These are phyloP conservation scores for Datisca glomerata DNA, from an alignment of 306 rosid species.

Conservation along the genomic window DNA sequence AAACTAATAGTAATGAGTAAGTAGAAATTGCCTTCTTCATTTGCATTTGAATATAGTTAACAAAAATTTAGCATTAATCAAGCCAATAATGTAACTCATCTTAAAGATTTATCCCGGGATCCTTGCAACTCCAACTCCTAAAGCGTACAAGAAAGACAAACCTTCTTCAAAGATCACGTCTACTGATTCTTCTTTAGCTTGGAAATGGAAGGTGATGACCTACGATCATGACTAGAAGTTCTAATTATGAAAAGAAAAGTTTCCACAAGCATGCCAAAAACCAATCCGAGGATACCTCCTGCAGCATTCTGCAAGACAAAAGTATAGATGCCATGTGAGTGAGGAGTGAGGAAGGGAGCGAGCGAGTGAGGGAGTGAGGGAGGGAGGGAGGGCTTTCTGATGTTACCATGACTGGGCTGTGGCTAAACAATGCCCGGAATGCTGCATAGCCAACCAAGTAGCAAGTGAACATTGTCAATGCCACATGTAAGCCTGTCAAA, in stretches of 20 bases:
- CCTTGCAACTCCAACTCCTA: too few relatives aligned
- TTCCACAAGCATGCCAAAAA: conserved; percentile 80
- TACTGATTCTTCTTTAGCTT: conserved; percentile 58
- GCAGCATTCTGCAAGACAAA: conserved; percentile 58
- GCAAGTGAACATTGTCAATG: conserved; percentile 74
- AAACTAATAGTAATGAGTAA: too few relatives aligned
- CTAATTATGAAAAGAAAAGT: conserved; percentile 77
- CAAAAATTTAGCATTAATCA: too few relatives aligned
- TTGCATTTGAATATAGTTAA: too few relatives aligned
- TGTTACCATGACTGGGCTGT: conserved; percentile 58
- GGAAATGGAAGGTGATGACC: conserved; percentile 33
- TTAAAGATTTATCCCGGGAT: too few relatives aligned
- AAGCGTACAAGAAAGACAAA: neutral
- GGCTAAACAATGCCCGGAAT: conserved; percentile 76
- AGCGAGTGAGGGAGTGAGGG: neutral
- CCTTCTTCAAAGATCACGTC: conserved; percentile 7
- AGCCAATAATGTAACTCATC: too few relatives aligned
- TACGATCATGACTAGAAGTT: conserved; percentile 27
- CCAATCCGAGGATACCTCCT: conserved; percentile 83
- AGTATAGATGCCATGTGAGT: neutral
- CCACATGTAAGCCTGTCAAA: conserved; percentile 74
- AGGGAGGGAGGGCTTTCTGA: conserved; percentile 1
- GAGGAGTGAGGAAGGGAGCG: neutral
- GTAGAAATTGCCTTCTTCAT: too few relatives aligned
- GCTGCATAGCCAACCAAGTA: conserved; percentile 67